These are phyloP conservation scores for Mimosa bimucronata DNA, from an alignment of 306 rosid genomes.

Conservation along the genomic window DNA sequence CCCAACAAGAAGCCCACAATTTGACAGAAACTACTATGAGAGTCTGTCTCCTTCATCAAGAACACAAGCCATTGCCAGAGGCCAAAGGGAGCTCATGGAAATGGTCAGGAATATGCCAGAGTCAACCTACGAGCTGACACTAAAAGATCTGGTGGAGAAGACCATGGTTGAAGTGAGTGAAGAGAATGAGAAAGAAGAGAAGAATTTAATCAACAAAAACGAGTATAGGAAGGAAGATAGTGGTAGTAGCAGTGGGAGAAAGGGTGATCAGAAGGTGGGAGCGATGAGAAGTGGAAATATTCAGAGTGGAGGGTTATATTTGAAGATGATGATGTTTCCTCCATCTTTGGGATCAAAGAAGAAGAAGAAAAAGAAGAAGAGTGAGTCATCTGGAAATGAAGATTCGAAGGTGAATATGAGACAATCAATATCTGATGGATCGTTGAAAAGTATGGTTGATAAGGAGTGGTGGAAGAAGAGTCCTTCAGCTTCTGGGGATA, in stretches of 20 bases:
- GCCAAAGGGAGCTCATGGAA: slow-evolving; percentile 88
- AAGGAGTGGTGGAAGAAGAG: slow-evolving; percentile 84
- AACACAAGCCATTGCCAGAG: slow-evolving; percentile 75
- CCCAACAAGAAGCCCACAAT: slow-evolving; percentile 39
- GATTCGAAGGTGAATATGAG: slow-evolving; percentile 59
- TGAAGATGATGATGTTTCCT: slow-evolving; percentile 83
- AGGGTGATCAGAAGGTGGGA: slow-evolving; percentile 35
- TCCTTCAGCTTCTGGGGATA: slow-evolving; percentile 44
- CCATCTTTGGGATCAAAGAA: slow-evolving; percentile 49
- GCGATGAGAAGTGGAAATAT: slow-evolving; percentile 44
- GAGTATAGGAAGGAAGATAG: slow-evolving; percentile 35
- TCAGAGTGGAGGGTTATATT: slow-evolving; percentile 69
- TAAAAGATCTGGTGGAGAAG: slow-evolving; percentile 79
- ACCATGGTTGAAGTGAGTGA: slow-evolving; percentile 30
- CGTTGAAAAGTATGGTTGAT: slow-evolving; percentile 42
- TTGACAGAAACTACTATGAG: slow-evolving; percentile 41
- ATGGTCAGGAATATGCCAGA: slow-evolving; percentile 90
- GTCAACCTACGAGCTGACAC: slow-evolving; percentile 75
- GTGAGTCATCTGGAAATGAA: slow-evolving; percentile 39
- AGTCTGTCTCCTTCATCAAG: slow-evolving; percentile 66
- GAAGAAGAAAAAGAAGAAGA: slow-evolving; percentile 47
- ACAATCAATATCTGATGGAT: slow-evolving; percentile 49
- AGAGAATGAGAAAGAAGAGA: slow-evolving; percentile 31
- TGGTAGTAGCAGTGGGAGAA: slow-evolving; percentile 15
- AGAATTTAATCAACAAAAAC: slow-evolving; percentile 22